These are phyloP conservation scores for Cymodocea nodosa DNA, from an alignment of 116 monocot species.

Conservation along the genomic window DNA sequence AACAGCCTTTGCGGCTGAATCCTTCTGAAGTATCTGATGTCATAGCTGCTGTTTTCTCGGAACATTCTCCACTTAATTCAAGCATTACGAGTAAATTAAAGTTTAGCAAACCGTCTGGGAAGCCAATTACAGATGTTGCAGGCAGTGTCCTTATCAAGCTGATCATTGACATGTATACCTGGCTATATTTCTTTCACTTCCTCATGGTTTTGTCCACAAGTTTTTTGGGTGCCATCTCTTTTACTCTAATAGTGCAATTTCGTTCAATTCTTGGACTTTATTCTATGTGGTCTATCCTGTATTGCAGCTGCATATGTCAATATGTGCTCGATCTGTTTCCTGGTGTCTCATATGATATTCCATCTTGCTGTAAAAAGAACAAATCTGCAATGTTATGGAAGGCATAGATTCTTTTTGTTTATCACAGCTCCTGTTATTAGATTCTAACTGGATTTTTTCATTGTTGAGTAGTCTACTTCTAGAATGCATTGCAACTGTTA, in stretches of 20 bases:
- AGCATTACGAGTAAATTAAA: constrained; percentile 36
- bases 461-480: too few species aligned
- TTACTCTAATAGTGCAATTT: not conserved
- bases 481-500: too few species aligned
- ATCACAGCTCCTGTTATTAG: too few species aligned
- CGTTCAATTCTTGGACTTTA: too few species aligned
- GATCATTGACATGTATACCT: constrained; percentile 91
- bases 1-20: constrained; percentile 88
- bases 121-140: constrained; percentile 77
- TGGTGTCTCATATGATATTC: too few species aligned
- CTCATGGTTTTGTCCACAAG: not conserved
- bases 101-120: constrained; percentile 36
- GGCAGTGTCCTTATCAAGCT: constrained; percentile 94
- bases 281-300: too few species aligned
- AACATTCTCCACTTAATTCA: constrained; percentile 31
- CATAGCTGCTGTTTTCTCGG: constrained; percentile 87
- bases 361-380: too few species aligned
- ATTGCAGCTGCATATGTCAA: too few species aligned
- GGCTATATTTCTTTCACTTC: not conserved
- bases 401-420: too few species aligned
- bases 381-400: too few species aligned
- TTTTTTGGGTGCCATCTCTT: not conserved
- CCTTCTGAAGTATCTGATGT: constrained; percentile 87
- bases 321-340: too few species aligned
- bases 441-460: too few species aligned